Conservation (phyloP, 805 yeast genomes). For the Tetrapisispora nanseiensis region DNA sequence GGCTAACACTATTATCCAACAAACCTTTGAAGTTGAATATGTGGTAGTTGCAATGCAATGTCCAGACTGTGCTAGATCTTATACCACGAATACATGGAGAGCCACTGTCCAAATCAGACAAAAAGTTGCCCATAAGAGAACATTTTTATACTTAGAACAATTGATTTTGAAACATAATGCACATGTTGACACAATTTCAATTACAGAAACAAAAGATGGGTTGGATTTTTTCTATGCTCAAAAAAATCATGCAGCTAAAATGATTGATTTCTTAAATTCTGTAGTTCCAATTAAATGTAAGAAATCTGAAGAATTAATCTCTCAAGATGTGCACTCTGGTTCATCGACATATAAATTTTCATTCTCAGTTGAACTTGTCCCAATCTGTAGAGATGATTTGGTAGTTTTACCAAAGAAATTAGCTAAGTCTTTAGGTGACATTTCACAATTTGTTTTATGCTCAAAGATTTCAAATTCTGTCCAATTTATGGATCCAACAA, state of each 20-base stretch:
- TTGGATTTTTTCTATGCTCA: constrained; percentile 86
- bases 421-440: constrained; percentile 76
- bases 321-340: constrained; percentile 88
- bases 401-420: constrained; percentile 83
- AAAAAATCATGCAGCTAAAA: constrained; percentile 84
- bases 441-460: constrained; percentile 74
- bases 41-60: constrained; percentile 94
- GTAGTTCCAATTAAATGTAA: constrained; percentile 79
- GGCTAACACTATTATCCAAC: constrained; percentile 85
- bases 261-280: constrained; percentile 79
- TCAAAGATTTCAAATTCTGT: constrained; percentile 71
- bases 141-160: constrained; percentile 92
- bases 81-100: constrained; percentile 95
- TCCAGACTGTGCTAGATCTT: constrained; percentile 96
- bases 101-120: constrained; percentile 97
- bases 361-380: constrained; percentile 87
- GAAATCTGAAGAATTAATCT: constrained; percentile 83
- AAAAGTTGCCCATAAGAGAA: constrained; percentile 93
- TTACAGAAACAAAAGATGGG: constrained; percentile 89
- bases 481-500: constrained; percentile 79
- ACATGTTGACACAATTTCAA: constrained; percentile 86
- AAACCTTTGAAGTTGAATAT: constrained; percentile 88
- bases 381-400: constrained; percentile 93
- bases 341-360: constrained; percentile 81
- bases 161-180: constrained; percentile 87